Evolutionary conservation across 2,329 filamentous ascomycete genomes (phyloP), one percentile per base, ranked within the genome.

Genomic region (Nothophoma quercina): DNA sequence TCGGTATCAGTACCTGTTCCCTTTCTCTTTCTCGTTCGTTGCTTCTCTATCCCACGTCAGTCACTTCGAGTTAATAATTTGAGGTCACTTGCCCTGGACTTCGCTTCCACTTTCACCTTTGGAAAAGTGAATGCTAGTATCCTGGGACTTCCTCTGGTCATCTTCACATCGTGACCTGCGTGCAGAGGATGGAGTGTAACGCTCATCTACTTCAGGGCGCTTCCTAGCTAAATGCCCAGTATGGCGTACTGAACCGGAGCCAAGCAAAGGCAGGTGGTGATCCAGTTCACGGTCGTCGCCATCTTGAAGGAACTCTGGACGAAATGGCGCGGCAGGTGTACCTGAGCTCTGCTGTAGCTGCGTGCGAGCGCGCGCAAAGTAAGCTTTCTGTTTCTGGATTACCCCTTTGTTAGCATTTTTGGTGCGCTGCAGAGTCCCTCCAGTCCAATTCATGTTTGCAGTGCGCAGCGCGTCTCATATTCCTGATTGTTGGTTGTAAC

Each of bases 381-480:
- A 74, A 15, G 76, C 74, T 60, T 74, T 79, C 59, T 81, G 79
- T 54, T 71, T 74, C 50, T 76, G 71, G 4, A 71, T 25, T 13
- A 69, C 59, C 13, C 71, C 65, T 47, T 72, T 73, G 51, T 69
- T 68, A 23, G 69, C 70, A 39, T 70, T 72, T 43, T 68, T 74
- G 22, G 65, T 71, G 41, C 74, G 70, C 53, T 74, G 75, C 25
- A 77, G 59, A 22, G 71, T 73, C 4, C 79, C 79, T 22, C 79
- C 79, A 0, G 77, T 81, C 79, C 79, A 81, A 48, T 81, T 79
- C 79, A 81, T 81, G 12, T 32, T 36, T 28, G 29, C 2, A 12
- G 19, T 10, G 13, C 5, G 25, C 16, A 4, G 23, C 15, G 32
- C 26, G 16, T 32, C 15, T 15, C 22, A 30, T 29, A 42, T 25